Base-by-base conservation (phyloP, 164 flowering plant genomes). In the Cinnamomum chago region DNA sequence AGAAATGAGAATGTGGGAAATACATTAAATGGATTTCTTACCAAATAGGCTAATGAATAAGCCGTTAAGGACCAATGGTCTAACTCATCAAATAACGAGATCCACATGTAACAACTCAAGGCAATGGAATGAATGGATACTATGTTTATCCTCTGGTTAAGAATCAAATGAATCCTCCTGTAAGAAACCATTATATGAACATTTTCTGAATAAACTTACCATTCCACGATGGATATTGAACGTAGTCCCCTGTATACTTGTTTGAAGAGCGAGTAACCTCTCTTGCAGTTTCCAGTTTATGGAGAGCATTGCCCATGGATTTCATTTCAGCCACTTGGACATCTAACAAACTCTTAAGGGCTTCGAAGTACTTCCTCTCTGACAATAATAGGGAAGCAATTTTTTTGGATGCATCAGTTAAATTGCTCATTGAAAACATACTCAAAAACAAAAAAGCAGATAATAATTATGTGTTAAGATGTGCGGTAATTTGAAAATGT, bases 321-420 rank as follows among this genome's bases (percentile, higher is more conserved):
- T 86, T 92, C 92, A 96, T 88, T 78, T 94, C 97, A 76, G 74
- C 91, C 62, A 88, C 77, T 88, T 96, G 99, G 65, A 76, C 79
- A 75, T 84, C 90, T 76, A 96, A 72, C 75, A 88, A 58, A 28
- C 69, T 84, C 81, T 77, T 76, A 50, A 92, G 79, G 74, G 89
- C 90, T 65, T 81, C 87, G 70, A 91, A 84, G 83, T 77, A 83
- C 76, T 76, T 90, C 82, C 79, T 88, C 80, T 93, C 99, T 95
- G 86, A 28, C 58, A 82, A 72, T 70, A 52, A 74, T 14, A 51
- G 58, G 35, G 25, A 60, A 71, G 60, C 12, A 58, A 70, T 72
- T 18, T 13, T 47, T 68, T 60, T 30, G 0, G 28, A 62, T 52
- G 58, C 18, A 30, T 2, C 10, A 40, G 47, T 40, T 40, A 9